A percentile compares a stretch with the other conserved stretches of the same genome.
Evolutionary conservation across 176 grass and related monocot species (phyloP).

Genomic region (Phyllostachys edulis): DNA sequence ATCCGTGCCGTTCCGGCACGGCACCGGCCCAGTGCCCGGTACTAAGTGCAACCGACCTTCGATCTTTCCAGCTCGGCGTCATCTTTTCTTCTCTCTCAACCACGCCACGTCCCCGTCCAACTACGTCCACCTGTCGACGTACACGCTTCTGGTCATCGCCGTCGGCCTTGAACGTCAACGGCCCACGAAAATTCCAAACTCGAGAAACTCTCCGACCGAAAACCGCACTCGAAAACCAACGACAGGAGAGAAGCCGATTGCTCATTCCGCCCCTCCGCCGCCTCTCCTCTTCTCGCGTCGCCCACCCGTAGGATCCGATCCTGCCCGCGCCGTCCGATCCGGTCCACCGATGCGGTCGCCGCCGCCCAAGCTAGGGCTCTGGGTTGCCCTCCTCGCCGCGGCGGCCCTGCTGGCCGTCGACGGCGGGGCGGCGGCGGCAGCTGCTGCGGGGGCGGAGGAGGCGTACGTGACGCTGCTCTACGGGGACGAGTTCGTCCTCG

Average conservation of each 20-base stretch:
- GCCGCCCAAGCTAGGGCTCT: conserved; percentile 21
- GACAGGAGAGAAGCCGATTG: neutral
- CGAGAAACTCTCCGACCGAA: neutral
- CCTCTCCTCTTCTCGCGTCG: neutral
- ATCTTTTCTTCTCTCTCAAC: no score
- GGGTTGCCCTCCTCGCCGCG: conserved; percentile 4
- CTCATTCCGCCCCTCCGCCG: neutral
- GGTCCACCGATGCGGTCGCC: neutral
- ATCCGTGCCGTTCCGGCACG: no score
- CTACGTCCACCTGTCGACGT: neutral
- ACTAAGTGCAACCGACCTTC: no score
- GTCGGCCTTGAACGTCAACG: conserved; percentile 5
- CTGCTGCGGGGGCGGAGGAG: conserved; percentile 34
- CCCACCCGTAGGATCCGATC: neutral
- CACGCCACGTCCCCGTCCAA: no score
- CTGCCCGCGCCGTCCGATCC: neutral
- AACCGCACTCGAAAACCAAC: neutral
- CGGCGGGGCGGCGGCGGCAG: neutral
- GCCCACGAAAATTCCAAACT: conserved; percentile 7
- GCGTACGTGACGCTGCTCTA: conserved; percentile 82
- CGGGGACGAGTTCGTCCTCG: conserved; percentile 75
- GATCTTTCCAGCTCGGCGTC: no score
- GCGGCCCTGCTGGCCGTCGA: conserved; percentile 9
- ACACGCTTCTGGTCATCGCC: conserved; percentile 8
- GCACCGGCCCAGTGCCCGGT: no score